Base-by-base conservation (phyloP, 2,329 filamentous ascomycete genomes). In the Aspergillus glaucus region DNA sequence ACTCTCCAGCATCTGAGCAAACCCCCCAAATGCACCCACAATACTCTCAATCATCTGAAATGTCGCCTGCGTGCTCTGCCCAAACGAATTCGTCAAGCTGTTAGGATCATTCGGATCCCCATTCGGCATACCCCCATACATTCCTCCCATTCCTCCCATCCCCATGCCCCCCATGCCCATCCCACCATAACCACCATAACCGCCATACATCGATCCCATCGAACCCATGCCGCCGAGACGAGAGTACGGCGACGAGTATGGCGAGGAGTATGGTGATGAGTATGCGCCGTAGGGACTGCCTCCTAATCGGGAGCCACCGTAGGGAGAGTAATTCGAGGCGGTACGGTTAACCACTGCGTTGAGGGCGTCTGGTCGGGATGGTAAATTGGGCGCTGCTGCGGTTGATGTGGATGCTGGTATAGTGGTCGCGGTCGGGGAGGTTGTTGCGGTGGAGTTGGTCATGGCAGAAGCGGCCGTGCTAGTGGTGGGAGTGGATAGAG, bases 41-140 rank as follows among this genome's bases (percentile, higher is more conserved):
- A 98, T 87, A 59, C 91, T 93, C 74, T 98, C 93, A 45, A 98
- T 89, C 79, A 98, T 89, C 76, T 97, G 93, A 65, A 98, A 98
- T 0, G 93, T 98, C 9, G 92, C 88, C 61, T 93, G 88, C 0
- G 94, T 98, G 75, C 87, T 93, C 69, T 95, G 91, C 66, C 85
- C 88, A 76, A 97, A 96, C 46, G 88, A 86, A 65, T 94, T 88
- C n/a, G 92, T 96, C 67, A 98, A 75, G 71, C 90, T 96, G 68
- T 93, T 89, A 24, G 89, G 88, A 67, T 95, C 89, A 66, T 94
- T 94, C 24, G 87, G 86, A 65, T 88, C 82, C 37, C 37, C 37
- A 21, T 73, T 75, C 14, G 71, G 69, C 67, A 79, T 79, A 53
- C 76, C 73, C 10, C 75, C 72, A 48, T 72, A 72, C 70, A 75